These are phyloP conservation scores for Talaromyces islandicus DNA, from an alignment of 2,329 filamentous ascomycete species.

Conservation along the genomic window DNA sequence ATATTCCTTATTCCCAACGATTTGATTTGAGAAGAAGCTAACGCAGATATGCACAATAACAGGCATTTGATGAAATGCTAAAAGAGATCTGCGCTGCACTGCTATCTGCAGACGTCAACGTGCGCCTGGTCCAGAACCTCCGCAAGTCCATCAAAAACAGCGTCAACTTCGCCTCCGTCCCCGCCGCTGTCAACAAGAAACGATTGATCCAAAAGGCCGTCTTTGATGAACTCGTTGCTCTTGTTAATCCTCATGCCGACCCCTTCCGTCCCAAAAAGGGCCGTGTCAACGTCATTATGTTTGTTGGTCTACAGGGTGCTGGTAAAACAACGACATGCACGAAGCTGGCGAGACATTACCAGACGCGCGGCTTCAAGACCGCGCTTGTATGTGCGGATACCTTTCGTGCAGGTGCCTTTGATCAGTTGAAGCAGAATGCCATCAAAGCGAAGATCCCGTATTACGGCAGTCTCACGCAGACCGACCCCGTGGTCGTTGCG, in stretches of 20 bases:
- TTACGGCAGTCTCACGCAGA: slow-evolving; percentile 93
- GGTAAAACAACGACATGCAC: slow-evolving; percentile 99
- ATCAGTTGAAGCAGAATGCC: slow-evolving; percentile 97
- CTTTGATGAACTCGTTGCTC: slow-evolving; percentile 90
- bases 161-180: slow-evolving; percentile 93
- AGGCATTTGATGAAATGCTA: slow-evolving; percentile 96
- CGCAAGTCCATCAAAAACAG: slow-evolving; percentile 85
- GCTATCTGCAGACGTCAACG: slow-evolving; percentile 94
- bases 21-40: slow-evolving; percentile 3
- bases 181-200: slow-evolving; percentile 93
- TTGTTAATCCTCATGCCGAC: slow-evolving; percentile 92
- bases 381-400: slow-evolving; percentile 97
- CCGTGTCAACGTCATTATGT: slow-evolving; percentile 97
- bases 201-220: slow-evolving; percentile 96
- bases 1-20: neutral
- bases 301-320: slow-evolving; percentile 93
- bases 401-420: slow-evolving; percentile 96
- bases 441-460: slow-evolving; percentile 99
- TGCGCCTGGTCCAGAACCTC: slow-evolving; percentile 82
- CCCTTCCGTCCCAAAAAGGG: slow-evolving; percentile 97
- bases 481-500: slow-evolving; percentile 87
- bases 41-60: slow-evolving; percentile 2
- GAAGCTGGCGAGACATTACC: slow-evolving; percentile 91
- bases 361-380: slow-evolving; percentile 84
- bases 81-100: slow-evolving; percentile 97